A percentile compares a stretch with the other conserved stretches of the same genome.
phyloP scores from a whole-genome alignment of 2,329 filamentous ascomycete species.

The Sporothrix phasma region DNA sequence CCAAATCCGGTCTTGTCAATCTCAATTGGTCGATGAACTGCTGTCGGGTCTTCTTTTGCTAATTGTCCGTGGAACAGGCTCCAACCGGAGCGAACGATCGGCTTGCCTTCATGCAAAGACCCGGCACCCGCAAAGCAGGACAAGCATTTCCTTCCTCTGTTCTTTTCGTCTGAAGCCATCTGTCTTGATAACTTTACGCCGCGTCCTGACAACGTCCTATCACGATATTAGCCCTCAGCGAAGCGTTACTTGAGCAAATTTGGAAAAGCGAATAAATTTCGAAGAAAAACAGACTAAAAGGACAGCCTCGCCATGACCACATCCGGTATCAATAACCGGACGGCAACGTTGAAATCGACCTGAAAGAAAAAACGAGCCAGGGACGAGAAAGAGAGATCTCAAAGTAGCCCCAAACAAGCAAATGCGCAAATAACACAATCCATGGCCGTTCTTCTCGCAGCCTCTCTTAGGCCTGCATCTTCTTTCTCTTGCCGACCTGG shows the following conservation, averaged over 20 bases:
- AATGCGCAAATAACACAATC: neutral
- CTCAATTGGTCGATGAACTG: too few relatives aligned
- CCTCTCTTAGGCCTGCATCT: constrained; percentile 65
- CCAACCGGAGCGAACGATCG: neutral
- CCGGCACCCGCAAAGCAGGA: too few relatives aligned
- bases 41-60: neutral
- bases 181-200: too few relatives aligned
- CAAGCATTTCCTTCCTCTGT: too few relatives aligned
- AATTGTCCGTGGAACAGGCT: neutral
- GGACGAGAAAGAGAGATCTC: neutral
- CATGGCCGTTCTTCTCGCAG: too few relatives aligned
- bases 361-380: neutral
- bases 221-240: too few relatives aligned
- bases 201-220: too few relatives aligned
- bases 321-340: neutral
- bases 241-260: too few relatives aligned
- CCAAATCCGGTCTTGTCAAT: neutral
- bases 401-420: neutral
- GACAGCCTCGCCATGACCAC: too few relatives aligned
- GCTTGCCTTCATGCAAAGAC: neutral
- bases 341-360: neutral
- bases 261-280: too few relatives aligned
- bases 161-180: too few relatives aligned
- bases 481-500: constrained; percentile 97
- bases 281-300: too few relatives aligned